Evolutionary conservation across 2,329 filamentous ascomycete genomes (phyloP).

Genomic region (Ampelomyces quisqualis): DNA sequence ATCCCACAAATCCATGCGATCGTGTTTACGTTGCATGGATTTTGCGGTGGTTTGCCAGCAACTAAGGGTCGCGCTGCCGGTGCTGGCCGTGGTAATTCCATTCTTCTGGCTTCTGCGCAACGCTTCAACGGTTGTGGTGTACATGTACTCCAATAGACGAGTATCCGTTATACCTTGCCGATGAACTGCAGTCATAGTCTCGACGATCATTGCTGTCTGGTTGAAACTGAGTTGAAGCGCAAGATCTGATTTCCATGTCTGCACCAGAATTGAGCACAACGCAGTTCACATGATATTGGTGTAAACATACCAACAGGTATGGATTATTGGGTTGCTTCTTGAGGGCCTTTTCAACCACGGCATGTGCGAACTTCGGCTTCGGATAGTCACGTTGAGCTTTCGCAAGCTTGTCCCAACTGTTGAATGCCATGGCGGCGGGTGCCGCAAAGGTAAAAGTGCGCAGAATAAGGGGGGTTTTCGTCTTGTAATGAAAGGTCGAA

Average conservation of each 20-base stretch:
- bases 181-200: constrained; percentile 19
- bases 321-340: constrained; percentile 42
- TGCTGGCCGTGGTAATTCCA: constrained; percentile 10
- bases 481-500: constrained; percentile 1
- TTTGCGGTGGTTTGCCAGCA: constrained; percentile 36
- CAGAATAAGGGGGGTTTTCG: neutral
- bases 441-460: neutral
- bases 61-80: constrained; percentile 24
- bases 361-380: constrained; percentile 39
- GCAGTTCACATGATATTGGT: constrained; percentile 2
- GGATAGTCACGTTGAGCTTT: constrained; percentile 37
- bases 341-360: constrained; percentile 35
- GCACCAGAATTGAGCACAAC: constrained; percentile 25
- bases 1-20: constrained; percentile 31
- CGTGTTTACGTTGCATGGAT: constrained; percentile 21
- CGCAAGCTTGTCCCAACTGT: constrained; percentile 37
- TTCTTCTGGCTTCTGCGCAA: constrained; percentile 10
- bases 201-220: constrained; percentile 8
- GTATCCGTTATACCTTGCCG: constrained; percentile 29
- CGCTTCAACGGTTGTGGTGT: constrained; percentile 25
- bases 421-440: constrained; percentile 32
- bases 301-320: constrained; percentile 33
- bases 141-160: constrained; percentile 31
- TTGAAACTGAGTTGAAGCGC: constrained; percentile 19
- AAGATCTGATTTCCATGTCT: constrained; percentile 39